Evolutionary conservation across 257 asterid genomes (phyloP).

Genomic region (Solanum sitiens): DNA sequence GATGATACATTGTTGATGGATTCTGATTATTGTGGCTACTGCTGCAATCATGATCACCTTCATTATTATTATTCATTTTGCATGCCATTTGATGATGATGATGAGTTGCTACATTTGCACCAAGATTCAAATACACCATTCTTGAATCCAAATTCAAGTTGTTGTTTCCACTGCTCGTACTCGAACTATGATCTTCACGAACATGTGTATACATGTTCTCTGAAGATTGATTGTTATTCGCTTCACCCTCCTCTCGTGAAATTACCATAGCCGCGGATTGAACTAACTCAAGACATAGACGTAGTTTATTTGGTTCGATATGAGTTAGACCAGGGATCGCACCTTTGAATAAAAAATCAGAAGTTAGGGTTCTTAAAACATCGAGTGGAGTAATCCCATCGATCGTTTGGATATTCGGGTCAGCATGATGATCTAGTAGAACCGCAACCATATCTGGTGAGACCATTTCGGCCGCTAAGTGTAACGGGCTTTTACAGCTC

Average conservation of each 20-base stretch:
- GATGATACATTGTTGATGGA: conserved; percentile 33
- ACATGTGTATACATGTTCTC: conserved; percentile 43
- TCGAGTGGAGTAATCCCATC: conserved; percentile 80
- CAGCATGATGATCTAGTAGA: conserved; percentile 92
- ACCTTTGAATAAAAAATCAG: conserved; percentile 83
- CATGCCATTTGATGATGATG: conserved; percentile 35
- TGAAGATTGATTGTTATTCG: conserved; percentile 14
- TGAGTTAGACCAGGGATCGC: conserved; percentile 80
- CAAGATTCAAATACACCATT: conserved; percentile 69
- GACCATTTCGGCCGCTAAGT: conserved; percentile 87
- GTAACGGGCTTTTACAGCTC: conserved; percentile 69
- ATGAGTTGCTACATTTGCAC: conserved; percentile 15
- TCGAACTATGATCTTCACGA: conserved; percentile 33
- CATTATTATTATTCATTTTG: conserved; percentile 16
- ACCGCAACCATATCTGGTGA: conserved; percentile 98
- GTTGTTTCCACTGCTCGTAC: conserved; percentile 23
- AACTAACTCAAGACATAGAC: conserved; percentile 86
- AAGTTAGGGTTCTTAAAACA: conserved; percentile 82
- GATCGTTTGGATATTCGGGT: conserved; percentile 62
- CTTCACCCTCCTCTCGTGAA: conserved; percentile 74
- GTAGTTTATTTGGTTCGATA: conserved; percentile 74
- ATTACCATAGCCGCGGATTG: conserved; percentile 94
- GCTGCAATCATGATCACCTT: conserved; percentile 29
- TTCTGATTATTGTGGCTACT: conserved; percentile 37
- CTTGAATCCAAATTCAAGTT: conserved; percentile 53